phyloP scores from a whole-genome alignment of 495 filamentous ascomycete species.

The Penicillium arizonense region DNA sequence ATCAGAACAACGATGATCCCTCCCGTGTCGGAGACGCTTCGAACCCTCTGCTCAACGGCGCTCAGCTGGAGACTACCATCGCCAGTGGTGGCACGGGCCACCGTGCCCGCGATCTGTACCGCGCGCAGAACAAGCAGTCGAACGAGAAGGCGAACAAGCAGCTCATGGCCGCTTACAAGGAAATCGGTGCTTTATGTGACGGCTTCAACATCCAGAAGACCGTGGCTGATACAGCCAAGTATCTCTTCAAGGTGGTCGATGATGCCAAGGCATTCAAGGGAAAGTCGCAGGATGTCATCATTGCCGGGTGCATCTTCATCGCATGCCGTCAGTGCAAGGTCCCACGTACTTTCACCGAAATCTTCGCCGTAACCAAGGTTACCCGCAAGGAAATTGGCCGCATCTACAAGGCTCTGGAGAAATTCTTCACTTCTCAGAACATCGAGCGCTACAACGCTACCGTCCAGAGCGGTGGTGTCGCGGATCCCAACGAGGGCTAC shows the following conservation, averaged over 20 bases:
- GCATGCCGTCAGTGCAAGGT: conserved; percentile 87
- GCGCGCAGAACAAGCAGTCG: conserved; percentile 81
- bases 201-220: conserved; percentile 75
- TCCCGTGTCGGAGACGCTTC: conserved; percentile 93
- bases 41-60: conserved; percentile 84
- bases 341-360: conserved; percentile 87
- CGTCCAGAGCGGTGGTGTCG: conserved; percentile 44
- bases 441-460: conserved; percentile 51
- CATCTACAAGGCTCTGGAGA: conserved; percentile 89
- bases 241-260: conserved; percentile 89
- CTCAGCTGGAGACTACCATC: conserved; percentile 89
- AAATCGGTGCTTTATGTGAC: conserved; percentile 86
- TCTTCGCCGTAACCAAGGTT: conserved; percentile 88
- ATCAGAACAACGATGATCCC: conserved; percentile 92
- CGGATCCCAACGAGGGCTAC: conserved; percentile 58
- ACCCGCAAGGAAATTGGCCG: conserved; percentile 95
- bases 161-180: conserved; percentile 78
- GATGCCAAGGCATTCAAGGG: conserved; percentile 92
- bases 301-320: conserved; percentile 95
- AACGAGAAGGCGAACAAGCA: conserved; percentile 83
- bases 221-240: conserved; percentile 83
- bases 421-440: conserved; percentile 69
- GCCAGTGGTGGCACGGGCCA: conserved; percentile 69
- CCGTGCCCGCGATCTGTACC: conserved; percentile 72
- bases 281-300: conserved; percentile 90